Evolutionary conservation across 352 stramenopile genomes (phyloP), one percentile per base, ranked within the genome.

Genomic region (Phytophthora ramorum): DNA sequence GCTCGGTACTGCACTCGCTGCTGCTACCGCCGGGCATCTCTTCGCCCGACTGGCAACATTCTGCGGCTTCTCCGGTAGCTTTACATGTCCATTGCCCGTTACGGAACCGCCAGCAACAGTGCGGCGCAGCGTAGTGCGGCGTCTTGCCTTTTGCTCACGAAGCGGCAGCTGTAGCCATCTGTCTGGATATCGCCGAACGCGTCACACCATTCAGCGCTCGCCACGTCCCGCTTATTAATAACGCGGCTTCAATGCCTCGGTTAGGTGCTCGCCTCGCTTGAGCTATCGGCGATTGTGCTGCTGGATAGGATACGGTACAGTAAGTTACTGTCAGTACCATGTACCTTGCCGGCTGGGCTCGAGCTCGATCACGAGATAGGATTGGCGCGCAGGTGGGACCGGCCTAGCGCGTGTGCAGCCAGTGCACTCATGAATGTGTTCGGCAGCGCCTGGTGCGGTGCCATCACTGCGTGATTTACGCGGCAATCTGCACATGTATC

Each of bases 1-100:
- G 58, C n/a, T 58, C 58, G 3, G 52, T 65, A 37, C 65, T 73
- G 53, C 53, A 63, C 24, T 52, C 53, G 20, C 54, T 65, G 32
- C 41, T 48, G 38, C 52, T 48, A 35, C n/a, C 30, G 59, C 26
- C 41, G 30, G 17, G 37, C 58, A 73, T 69, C 19, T 50, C 26
- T 17, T 10, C 40, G 22, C 34, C 10, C 34, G 24, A 28, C 49
- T 59, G 24, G 30, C 48, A 38, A 46, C 19, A 41, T 26, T 51
- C 20, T 35, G 17, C 17, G 19, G 34, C 53, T 62, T 52, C 37
- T 43, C 37, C 37, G 7, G 16, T 1, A 43, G 37, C 37, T 43
- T 43, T 12, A 43, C 37, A 43, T 43, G 10, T 5, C 8, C 40
- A 54, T 51, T 17, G 28, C 28, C 20, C 30, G 62, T 65, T 65